Base-by-base conservation (phyloP, 2,329 filamentous ascomycete species). In the Colletotrichum shisoi region DNA sequence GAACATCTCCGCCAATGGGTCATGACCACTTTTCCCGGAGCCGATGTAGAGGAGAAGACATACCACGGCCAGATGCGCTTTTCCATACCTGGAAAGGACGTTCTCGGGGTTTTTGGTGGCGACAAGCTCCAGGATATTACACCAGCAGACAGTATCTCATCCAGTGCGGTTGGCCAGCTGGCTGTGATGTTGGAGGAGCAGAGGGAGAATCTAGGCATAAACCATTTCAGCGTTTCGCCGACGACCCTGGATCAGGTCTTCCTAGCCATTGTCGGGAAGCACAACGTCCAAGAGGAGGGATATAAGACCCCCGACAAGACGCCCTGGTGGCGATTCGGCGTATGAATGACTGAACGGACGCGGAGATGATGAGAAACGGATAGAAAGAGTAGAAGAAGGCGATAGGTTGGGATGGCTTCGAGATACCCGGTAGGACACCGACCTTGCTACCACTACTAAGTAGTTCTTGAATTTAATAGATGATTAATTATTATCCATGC, bases 241-340 rank as follows among this genome's bases (percentile, higher is more conserved):
- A 95, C 93, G 19, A 96, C 92, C 17, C 80, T 97, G 48, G 94
- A 97, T 75, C 92, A 97, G 77, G 93, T 97, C 0, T 97, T 97
- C 78, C 78, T 97, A 76, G 85, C 85, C 31, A 95, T 97, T 74
- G 93, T 97, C 0, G 89, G 89, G 1, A 86, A 88, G 76, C 91
- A 96, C 76, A 88, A 93, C 75, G 85, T 94, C 7, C 82, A 89
- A 71, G 92, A 96, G 76, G 93, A 94, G 79, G 84, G 85, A 24
- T 85, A 84, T 57, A 80, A 80, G 15, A 74, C 74, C 15, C 72
- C 77, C 66, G 69, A 76, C 59, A 71, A 73, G 31, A 69, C 70
- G 48, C 67, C 56, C 7, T 49, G 54, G 37, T 72, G 71, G 67
- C 52, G 60, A 12, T 65, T 60, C n/a, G 51, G 56, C 39, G 52